Percentiles rank a stretch among this genome's conserved stretches.
Evolutionary conservation across 179 eudicot genomes (phyloP).

Genomic region (Corrigiola litoralis): DNA sequence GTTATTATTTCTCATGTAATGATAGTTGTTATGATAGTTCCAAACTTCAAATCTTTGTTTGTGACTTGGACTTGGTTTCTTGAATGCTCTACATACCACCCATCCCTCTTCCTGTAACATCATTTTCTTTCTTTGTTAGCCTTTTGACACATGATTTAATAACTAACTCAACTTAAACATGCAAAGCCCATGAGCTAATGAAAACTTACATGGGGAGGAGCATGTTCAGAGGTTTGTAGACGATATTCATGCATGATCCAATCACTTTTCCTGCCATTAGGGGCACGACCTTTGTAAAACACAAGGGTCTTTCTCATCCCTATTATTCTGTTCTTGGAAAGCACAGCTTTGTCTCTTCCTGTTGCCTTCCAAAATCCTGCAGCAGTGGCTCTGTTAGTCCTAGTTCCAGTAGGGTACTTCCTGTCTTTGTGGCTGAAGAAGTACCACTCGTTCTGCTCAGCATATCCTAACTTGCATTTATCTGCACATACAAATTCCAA

Average conservation of each 20-base stretch:
- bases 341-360: slow-evolving; percentile 83
- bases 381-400: slow-evolving; percentile 76
- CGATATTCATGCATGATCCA: slow-evolving; percentile 98
- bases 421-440: slow-evolving; percentile 93
- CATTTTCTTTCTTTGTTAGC: background rate
- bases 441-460: slow-evolving; percentile 84
- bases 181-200: background rate
- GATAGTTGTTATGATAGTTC: slow-evolving; percentile 31
- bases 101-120: slow-evolving; percentile 77
- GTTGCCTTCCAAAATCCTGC: slow-evolving; percentile 98
- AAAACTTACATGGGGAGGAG: slow-evolving; percentile 67
- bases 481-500: slow-evolving; percentile 34
- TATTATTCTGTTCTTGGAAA: slow-evolving; percentile 57
- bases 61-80: slow-evolving; percentile 64
- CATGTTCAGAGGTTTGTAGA: slow-evolving; percentile 66
- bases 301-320: slow-evolving; percentile 96
- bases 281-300: slow-evolving; percentile 83
- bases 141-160: background rate
- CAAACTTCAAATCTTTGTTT: slow-evolving; percentile 50
- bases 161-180: background rate
- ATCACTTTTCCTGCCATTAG: slow-evolving; percentile 70
- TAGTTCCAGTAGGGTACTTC: slow-evolving; percentile 83
- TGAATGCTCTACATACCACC: slow-evolving; percentile 89
- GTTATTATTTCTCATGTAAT: slow-evolving; percentile 21
- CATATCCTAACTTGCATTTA: slow-evolving; percentile 61